Base-by-base conservation (phyloP, 2,329 filamentous ascomycete species). In the Dactylellina haptotyla region DNA sequence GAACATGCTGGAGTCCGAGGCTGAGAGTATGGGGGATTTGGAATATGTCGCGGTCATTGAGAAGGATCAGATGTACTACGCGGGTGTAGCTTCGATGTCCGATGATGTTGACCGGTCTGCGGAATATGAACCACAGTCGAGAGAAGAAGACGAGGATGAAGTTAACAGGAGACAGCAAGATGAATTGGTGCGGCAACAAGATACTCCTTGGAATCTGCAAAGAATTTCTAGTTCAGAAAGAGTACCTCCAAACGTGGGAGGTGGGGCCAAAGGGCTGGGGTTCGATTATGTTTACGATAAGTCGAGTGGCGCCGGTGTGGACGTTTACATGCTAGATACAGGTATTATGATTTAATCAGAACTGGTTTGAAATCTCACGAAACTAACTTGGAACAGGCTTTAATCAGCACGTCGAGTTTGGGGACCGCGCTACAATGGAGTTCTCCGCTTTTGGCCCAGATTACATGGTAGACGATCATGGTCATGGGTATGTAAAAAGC, bases 321-420 rank as follows among this genome's bases (percentile, higher is more conserved):
- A 72, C 18, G 67, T 72, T n/a, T 72, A 72, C 25, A 65, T 72
- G 58, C 20, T 72, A n/a, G 67, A 72, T 45, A 43, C 51, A 12
- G 67, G 59, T 59, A 28, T 39, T n/a, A 32, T 39, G 26, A 28
- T 20, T 37, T 25, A 51, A 51, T 41, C 12, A n/a, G n/a, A n/a
- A n/a, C n/a, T n/a, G 45, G 3, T 39, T n/a, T 23, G n/a, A 28
- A n/a, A 16, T 28, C 16, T 14, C n/a, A 41, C 4, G 9, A 18
- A 45, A 18, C 6, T 4, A 20, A n/a, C 18, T 57, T 28, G 3
- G 1, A 18, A 46, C 51, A 70, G 65, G 65, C 14, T 50, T 63
- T 9, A 64, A 64, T 16, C 45, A 71, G 10, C 66, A 71, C 45
- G 25, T 39, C 6, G 66, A 71, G n/a, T 71, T 71, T 25, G 66